phyloP scores from a whole-genome alignment of 192 early-diverging fungal species.

The Glomus cerebriforme region DNA sequence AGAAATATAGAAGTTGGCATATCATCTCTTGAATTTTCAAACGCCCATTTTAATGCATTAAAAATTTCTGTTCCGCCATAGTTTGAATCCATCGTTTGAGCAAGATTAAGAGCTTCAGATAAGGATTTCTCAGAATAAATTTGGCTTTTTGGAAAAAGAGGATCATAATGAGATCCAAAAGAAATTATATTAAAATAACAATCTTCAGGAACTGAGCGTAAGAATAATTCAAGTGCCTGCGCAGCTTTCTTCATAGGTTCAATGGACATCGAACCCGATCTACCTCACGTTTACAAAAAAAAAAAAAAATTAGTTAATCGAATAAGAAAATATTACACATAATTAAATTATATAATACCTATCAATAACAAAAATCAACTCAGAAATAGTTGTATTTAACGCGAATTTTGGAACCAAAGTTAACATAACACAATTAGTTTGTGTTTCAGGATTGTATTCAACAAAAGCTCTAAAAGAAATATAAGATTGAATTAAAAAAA shows the following conservation, averaged over 20 bases:
- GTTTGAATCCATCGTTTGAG: constrained; percentile 39
- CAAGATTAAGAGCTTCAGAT: constrained; percentile 38
- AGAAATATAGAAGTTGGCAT: constrained; percentile 47
- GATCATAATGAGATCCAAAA: constrained; percentile 41
- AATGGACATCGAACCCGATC: constrained; percentile 56
- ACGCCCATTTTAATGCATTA: constrained; percentile 35
- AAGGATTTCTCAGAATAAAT: constrained; percentile 44
- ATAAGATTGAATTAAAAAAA: background rate
- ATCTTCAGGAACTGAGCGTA: constrained; percentile 49
- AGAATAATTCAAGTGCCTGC: constrained; percentile 47
- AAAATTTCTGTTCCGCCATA: constrained; percentile 53
- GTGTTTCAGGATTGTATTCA: constrained; percentile 28
- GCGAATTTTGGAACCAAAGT: constrained; percentile 34
- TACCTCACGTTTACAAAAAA: constrained; percentile 37
- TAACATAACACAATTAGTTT: constrained; percentile 27
- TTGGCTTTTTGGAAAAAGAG: constrained; percentile 42
- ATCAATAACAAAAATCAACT: constrained; percentile 49
- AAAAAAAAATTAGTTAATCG: no score
- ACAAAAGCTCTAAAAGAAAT: constrained; percentile 9
- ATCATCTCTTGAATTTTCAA: constrained; percentile 33
- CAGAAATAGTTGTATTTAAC: constrained; percentile 20
- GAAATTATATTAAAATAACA: constrained; percentile 52
- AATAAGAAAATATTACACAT: background rate
- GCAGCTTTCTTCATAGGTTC: constrained; percentile 37
- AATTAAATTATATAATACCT: constrained; percentile 38